Base-by-base conservation (phyloP, 2,329 filamentous ascomycete species). In the Ciborinia camelliae region DNA sequence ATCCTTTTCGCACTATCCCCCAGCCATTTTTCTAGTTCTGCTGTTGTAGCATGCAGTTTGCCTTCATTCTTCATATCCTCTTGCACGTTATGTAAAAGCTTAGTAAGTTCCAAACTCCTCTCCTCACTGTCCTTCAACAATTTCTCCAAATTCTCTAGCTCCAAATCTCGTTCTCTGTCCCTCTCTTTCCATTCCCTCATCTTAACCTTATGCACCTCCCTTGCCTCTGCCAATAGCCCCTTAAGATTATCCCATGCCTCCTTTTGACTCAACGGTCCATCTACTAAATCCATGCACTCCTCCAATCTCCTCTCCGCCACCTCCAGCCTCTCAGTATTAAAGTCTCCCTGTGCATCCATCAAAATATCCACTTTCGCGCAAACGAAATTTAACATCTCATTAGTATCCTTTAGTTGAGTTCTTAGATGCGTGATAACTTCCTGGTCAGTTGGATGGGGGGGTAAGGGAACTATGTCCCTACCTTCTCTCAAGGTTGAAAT, bases 221-320 rank as follows among this genome's bases (percentile, higher is more conserved):
- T 55, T 18, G 61, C 12, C 2, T 45, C 30, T 9, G 3, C 20
- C 30, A 55, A 35, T 6, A 63, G 4, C 4, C 5, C 18, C 4
- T 63, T 63, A 2, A 63, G 7, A 47, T 57, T 63, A 12, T 57
- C 23, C 15, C 28, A 57, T 9, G 41, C 61, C 12, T 48, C 50
- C 18, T 48, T 63, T 43, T 63, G 61, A 15, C 28, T 10, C 12
- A 57, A 45, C 3, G 61, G 61, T 8, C 61, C 61, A 57, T 48
- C 23, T 1, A 63, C 61, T 39, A 63, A n/a, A n/a, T 63, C 61
- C 61, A 63, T 63, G 28, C 61, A 63, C 8, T 57, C 51, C 23
- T 63, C 61, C 23, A 63, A 35, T 45, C 61, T 54, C n/a, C 8
- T 45, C 39, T n/a, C 37, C 10, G 39, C 61, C n/a, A 28, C 26